A percentile compares a stretch with the other conserved stretches of the same genome.
Conservation (phyloP, 1,284 basidiomycete genomes). For the Pseudozyma sp. region DNA sequence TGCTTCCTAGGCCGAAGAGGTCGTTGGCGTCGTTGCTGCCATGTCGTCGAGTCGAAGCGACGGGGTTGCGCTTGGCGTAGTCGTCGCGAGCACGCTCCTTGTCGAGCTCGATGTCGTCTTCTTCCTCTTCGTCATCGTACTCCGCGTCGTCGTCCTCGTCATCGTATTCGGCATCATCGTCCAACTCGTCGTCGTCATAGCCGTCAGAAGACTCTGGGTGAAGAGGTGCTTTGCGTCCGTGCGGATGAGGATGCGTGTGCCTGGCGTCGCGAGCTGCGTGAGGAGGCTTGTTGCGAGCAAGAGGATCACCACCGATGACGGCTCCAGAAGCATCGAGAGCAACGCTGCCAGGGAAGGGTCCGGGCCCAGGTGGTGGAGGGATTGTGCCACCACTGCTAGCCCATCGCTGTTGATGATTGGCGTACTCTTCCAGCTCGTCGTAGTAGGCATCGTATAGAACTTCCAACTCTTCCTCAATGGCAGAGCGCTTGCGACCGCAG, state of each 20-base stretch:
- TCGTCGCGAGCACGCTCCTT: conserved; percentile 66
- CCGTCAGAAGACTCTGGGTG: conserved; percentile 52
- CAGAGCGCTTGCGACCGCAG: conserved; percentile 94
- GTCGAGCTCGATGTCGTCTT: conserved; percentile 60
- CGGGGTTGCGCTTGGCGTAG: conserved; percentile 45
- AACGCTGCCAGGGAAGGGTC: conserved; percentile 96
- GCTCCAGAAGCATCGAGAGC: conserved; percentile 89
- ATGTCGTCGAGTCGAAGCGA: conserved; percentile 29
- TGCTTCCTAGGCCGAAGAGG: conserved; percentile 82
- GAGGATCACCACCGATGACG: conserved; percentile 78
- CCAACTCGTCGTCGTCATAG: conserved; percentile 61
- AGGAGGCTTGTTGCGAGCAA: conserved; percentile 35
- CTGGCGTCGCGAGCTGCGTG: conserved; percentile 28
- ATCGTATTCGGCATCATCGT: conserved; percentile 72
- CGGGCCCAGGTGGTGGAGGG: conserved; percentile 91
- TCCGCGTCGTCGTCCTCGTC: conserved; percentile 71
- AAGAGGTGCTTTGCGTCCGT: conserved; percentile 37
- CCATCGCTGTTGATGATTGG: conserved; percentile 94
- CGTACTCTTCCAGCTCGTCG: conserved; percentile 98
- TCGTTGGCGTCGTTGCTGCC: conserved; percentile 71
- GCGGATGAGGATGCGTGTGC: conserved; percentile 52
- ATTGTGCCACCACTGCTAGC: conserved; percentile 85
- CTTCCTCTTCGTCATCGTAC: conserved; percentile 64
- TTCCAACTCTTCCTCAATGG: conserved; percentile 98
- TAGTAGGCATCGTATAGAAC: conserved; percentile 99